Percentiles rank a stretch among this genome's conserved stretches.
Conservation (phyloP, 257 asterid species). For the Pogostemon cablin region DNA sequence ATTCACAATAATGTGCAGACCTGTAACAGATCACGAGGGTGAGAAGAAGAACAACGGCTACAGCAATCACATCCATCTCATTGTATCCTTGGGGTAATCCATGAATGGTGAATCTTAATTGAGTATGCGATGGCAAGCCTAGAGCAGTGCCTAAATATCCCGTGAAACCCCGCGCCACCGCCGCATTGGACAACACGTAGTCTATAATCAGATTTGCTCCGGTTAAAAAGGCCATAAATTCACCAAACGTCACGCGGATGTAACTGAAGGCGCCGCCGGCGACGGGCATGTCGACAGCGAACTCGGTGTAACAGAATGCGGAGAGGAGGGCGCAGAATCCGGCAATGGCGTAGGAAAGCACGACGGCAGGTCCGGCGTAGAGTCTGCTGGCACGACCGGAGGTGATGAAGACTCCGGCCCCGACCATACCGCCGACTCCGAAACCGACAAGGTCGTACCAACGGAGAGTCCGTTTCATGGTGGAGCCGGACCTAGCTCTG, state of each 20-base stretch:
- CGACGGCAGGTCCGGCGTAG: slow-evolving; percentile 84
- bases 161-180: slow-evolving; percentile 93
- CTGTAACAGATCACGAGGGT: slow-evolving; percentile 88
- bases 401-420: slow-evolving; percentile 96
- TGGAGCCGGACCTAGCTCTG: slow-evolving; percentile 64
- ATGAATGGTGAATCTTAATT: slow-evolving; percentile 53
- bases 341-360: slow-evolving; percentile 92
- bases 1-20: slow-evolving; percentile 37
- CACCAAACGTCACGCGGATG: slow-evolving; percentile 92
- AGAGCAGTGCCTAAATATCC: slow-evolving; percentile 71
- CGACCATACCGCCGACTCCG: slow-evolving; percentile 98
- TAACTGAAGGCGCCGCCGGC: slow-evolving; percentile 99
- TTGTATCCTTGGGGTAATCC: slow-evolving; percentile 75
- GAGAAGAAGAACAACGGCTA: slow-evolving; percentile 65
- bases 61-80: slow-evolving; percentile 79
- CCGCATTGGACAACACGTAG: slow-evolving; percentile 93
- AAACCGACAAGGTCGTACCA: slow-evolving; percentile 85
- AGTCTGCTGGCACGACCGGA: slow-evolving; percentile 67
- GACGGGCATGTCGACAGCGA: slow-evolving; percentile 96
- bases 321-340: slow-evolving; percentile 95
- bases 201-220: slow-evolving; percentile 85
- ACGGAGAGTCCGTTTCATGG: slow-evolving; percentile 64
- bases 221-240: slow-evolving; percentile 79
- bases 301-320: slow-evolving; percentile 95
- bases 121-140: slow-evolving; percentile 50